Evolutionary conservation across 2,329 filamentous ascomycete species (phyloP).

Genomic region (Penicillium nordicum): DNA sequence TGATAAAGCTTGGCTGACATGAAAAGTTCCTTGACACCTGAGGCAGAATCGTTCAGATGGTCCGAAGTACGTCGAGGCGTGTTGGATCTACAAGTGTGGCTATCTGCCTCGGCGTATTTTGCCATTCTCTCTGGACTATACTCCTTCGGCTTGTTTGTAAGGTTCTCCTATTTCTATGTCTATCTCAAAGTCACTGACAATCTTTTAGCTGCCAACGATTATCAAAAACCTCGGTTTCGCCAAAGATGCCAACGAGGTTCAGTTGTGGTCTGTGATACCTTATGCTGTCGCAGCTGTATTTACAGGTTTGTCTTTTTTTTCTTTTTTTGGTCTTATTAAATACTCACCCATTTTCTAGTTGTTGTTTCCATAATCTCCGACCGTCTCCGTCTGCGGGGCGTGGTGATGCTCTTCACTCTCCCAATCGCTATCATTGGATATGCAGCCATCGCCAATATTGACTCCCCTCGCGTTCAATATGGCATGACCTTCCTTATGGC

Average conservation of each 20-base stretch:
- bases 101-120: conserved; percentile 61
- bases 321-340: neutral
- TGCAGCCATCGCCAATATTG: conserved; percentile 58
- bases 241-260: conserved; percentile 54
- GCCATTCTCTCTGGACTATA: conserved; percentile 57
- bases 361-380: conserved; percentile 56
- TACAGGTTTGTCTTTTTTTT: conserved; percentile 42
- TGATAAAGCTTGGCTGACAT: conserved; percentile 3
- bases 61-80: conserved; percentile 61
- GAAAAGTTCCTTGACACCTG: conserved; percentile 19
- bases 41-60: conserved; percentile 55
- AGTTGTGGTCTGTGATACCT: conserved; percentile 63
- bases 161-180: conserved; percentile 10
- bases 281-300: conserved; percentile 59
- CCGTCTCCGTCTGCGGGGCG: conserved; percentile 56
- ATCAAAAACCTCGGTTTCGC: conserved; percentile 56
- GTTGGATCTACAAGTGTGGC: conserved; percentile 60
- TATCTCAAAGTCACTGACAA: neutral
- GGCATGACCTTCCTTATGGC: conserved; percentile 68
- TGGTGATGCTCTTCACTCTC: conserved; percentile 61
- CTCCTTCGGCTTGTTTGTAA: conserved; percentile 62
- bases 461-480: conserved; percentile 54
- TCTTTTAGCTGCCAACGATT: conserved; percentile 58
- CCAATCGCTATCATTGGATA: conserved; percentile 65
- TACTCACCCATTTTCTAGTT: conserved; percentile 17